Base-by-base conservation (phyloP, 345 rosid species). In the Cardamine chenopodiifolia region DNA sequence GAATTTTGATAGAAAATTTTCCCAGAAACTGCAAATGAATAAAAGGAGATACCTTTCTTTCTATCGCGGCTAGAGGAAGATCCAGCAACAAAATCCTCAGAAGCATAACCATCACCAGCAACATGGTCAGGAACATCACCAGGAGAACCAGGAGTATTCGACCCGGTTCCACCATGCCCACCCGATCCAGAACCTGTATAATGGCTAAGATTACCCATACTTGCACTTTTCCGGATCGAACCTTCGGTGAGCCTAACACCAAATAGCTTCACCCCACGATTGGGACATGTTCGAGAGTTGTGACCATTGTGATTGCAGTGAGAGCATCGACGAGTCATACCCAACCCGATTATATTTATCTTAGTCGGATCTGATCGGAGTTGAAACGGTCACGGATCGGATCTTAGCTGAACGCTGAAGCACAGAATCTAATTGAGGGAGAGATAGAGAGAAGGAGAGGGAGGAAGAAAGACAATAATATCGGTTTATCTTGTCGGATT, bases 291-390 rank as follows among this genome's bases (percentile, higher is more conserved):
- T 75, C 98, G 80, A 18, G 99, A 88, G 86, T 96, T 92, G 87
- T 96, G 99, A 28, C 99, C 99, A 83, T 96, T 89, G 89, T 89
- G 87, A 84, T 96, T 88, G 85, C 99, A 96, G 86, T 96, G 99
- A 69, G 98, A 96, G 78, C 99, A 96, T 34, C 98, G 94, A 58
- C 98, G 96, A 47, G 98, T 92, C 99, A 96, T 72, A 26, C 68
- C 70, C 9, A 31, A 61, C 31, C 32, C 32, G 71, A 44, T 53
- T 62, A 4, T 26, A 50, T 62, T 60, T 50, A 10, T 58, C 48
- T 58, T 5, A 72, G 25, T 44, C 78, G 78, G 78, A 78, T 73
- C 78, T 61, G 82, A 68, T 68, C 47, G 52, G 61, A 78, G 53
- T 52, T 20, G 70, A 53, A 53, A 47, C 66, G 61, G 72, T 28